A percentile compares a stretch with the other conserved stretches of the same genome.
Conservation (phyloP, 1,139 yeast species). For the Saccharomyces hybrid region DNA sequence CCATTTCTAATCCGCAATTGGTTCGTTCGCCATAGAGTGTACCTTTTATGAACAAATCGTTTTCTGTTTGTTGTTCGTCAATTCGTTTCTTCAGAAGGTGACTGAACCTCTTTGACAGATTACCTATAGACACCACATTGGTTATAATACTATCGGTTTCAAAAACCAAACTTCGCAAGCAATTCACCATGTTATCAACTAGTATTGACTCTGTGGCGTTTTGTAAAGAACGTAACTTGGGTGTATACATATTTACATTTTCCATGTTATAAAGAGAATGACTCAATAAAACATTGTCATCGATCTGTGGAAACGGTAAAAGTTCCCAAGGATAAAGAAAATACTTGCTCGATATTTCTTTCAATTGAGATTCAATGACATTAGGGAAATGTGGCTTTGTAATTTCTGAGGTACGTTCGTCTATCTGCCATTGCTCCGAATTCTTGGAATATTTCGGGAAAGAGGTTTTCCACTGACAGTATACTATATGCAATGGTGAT, state of each 20-base stretch:
- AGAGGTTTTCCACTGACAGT: conserved; percentile 17
- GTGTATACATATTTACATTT: conserved; percentile 21
- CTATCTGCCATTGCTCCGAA: not conserved
- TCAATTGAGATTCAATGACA: conserved; percentile 17
- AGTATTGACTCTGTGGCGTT: conserved; percentile 23
- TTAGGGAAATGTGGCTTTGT: conserved; percentile 14
- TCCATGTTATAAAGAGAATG: conserved; percentile 19
- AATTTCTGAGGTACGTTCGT: not conserved
- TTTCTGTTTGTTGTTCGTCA: conserved; percentile 9
- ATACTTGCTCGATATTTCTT: conserved; percentile 3
- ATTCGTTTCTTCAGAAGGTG: conserved; percentile 18
- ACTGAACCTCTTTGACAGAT: conserved; percentile 18
- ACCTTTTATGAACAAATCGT: conserved; percentile 20
- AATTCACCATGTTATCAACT: conserved; percentile 23
- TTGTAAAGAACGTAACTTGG: conserved; percentile 18
- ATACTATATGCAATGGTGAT: conserved; percentile 18
- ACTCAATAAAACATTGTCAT: conserved; percentile 21
- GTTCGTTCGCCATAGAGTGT: conserved; percentile 29
- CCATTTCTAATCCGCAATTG: conserved; percentile 37
- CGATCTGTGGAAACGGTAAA: conserved; percentile 22
- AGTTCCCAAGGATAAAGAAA: conserved; percentile 19
- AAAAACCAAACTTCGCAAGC: conserved; percentile 17
- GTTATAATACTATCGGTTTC: conserved; percentile 22
- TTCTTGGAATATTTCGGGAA: not conserved
- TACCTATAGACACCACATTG: conserved; percentile 24